A percentile compares a stretch with the other conserved stretches of the same genome.
Conservation (phyloP, 345 rosid genomes). For the Passiflora organensis region DNA sequence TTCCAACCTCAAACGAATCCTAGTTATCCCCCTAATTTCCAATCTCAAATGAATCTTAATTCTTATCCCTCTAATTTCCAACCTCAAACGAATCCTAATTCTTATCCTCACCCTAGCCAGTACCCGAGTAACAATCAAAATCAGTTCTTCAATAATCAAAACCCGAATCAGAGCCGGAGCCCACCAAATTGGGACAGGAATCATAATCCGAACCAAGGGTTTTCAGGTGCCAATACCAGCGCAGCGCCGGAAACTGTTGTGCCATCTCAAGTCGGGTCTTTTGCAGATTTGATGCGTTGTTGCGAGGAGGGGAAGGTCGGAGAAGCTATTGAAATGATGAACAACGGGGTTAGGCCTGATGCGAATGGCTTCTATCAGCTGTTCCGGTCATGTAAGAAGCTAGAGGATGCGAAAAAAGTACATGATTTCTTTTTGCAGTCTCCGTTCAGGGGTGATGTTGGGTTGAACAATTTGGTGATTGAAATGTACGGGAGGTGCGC, state of each 20-base stretch:
- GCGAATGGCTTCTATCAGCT: conserved; percentile 40
- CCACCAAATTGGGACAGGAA: background rate
- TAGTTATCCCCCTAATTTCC: conserved; percentile 16
- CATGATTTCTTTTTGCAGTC: conserved; percentile 69
- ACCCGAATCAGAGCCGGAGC: background rate
- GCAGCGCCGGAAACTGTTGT: conserved; percentile 20
- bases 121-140: background rate
- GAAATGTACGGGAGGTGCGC: conserved; percentile 55
- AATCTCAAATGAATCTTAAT: background rate
- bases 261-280: background rate
- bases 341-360: conserved; percentile 54
- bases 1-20: conserved; percentile 11
- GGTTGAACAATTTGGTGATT: conserved; percentile 49
- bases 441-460: conserved; percentile 44
- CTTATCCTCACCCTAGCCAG: background rate
- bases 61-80: background rate
- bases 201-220: background rate
- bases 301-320: conserved; percentile 52
- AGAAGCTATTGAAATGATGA: conserved; percentile 61
- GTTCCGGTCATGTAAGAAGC: conserved; percentile 44
- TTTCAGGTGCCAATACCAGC: background rate
- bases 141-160: background rate
- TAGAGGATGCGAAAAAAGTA: conserved; percentile 69
- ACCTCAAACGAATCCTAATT: background rate
- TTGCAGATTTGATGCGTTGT: conserved; percentile 32